phyloP scores from a whole-genome alignment of 805 yeast genomes.

The Isabelozyma pseudorhagii region DNA sequence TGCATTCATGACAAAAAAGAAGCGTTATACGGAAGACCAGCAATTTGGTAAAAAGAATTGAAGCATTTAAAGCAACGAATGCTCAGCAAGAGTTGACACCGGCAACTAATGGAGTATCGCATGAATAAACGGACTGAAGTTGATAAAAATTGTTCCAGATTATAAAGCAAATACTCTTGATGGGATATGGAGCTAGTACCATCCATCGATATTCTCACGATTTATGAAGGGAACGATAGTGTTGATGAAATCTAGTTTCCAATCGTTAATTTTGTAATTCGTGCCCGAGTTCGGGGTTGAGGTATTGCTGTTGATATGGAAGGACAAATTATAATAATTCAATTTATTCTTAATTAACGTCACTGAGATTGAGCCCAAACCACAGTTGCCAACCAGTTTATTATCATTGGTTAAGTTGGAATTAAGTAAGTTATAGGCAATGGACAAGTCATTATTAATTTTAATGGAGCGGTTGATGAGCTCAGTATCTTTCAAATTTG shows the following conservation, averaged over 20 bases:
- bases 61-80: neutral
- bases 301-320: constrained; percentile 7
- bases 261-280: constrained; percentile 6
- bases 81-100: neutral
- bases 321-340: constrained; percentile 23
- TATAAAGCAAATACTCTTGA: no score
- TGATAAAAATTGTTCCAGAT: no score
- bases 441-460: constrained; percentile 35
- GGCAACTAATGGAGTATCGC: no score
- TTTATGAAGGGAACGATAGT: constrained; percentile 23
- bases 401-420: constrained; percentile 14
- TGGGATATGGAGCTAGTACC: constrained; percentile 15
- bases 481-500: constrained; percentile 18
- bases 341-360: constrained; percentile 22
- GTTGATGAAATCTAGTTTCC: constrained; percentile 17
- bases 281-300: neutral
- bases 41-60: neutral
- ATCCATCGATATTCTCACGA: constrained; percentile 34
- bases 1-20: neutral
- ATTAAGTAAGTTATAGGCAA: constrained; percentile 28
- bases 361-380: constrained; percentile 22
- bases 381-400: constrained; percentile 5
- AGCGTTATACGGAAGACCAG: neutral
- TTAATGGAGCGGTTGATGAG: constrained; percentile 26
- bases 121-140: no score